A percentile compares a stretch with the other conserved stretches of the same genome.
Evolutionary conservation across 352 stramenopile genomes (phyloP).

Genomic region (Plasmopara halstedii): DNA sequence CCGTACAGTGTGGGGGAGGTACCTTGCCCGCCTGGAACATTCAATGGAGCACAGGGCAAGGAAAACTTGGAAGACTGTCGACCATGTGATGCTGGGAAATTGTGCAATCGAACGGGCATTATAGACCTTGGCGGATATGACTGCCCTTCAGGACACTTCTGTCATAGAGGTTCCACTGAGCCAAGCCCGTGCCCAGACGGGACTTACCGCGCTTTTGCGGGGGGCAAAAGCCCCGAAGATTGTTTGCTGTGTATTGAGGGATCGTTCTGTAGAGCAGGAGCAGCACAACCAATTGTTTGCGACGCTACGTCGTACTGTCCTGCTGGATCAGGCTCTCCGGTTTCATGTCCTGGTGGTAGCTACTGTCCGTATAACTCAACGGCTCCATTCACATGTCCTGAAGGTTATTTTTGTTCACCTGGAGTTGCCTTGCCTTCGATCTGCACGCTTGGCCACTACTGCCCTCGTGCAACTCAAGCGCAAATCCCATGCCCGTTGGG

Average conservation of each 20-base stretch:
- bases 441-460: constrained; percentile 68
- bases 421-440: constrained; percentile 19
- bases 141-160: constrained; percentile 74
- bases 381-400: constrained; percentile 39
- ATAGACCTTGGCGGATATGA: constrained; percentile 45
- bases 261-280: constrained; percentile 47
- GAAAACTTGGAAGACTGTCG: constrained; percentile 42
- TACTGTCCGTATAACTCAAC: constrained; percentile 78
- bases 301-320: constrained; percentile 53
- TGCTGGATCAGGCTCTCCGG: constrained; percentile 32
- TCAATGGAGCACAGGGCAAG: constrained; percentile 37
- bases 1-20: constrained; percentile 33
- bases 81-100: constrained; percentile 51
- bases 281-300: constrained; percentile 45
- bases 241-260: constrained; percentile 47
- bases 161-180: constrained; percentile 29
- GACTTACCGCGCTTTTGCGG: constrained; percentile 26
- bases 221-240: constrained; percentile 30
- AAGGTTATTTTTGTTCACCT: constrained; percentile 69
- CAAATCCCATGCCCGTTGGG: constrained; percentile 75
- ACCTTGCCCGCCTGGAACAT: constrained; percentile 52
- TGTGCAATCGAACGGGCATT: constrained; percentile 68
- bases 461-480: constrained; percentile 35
- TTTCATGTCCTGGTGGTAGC: constrained; percentile 48
- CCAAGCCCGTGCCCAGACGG: constrained; percentile 41